Percentiles rank a stretch among this genome's conserved stretches.
Evolutionary conservation across 768 basidiomycete species (phyloP).

Genomic region (Ramaria rubella): DNA sequence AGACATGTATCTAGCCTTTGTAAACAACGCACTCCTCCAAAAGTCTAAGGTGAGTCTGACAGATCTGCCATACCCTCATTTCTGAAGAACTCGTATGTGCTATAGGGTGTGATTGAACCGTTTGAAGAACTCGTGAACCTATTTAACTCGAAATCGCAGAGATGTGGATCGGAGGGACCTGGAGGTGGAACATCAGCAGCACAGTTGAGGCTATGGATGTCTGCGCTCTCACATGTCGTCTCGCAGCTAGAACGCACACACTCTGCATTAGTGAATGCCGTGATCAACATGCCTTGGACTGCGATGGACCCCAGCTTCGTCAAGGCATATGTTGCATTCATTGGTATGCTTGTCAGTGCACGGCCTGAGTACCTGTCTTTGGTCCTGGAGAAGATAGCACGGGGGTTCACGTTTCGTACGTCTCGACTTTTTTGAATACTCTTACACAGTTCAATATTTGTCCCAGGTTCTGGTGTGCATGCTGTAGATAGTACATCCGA

Average conservation of each 20-base stretch:
- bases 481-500: slow-evolving; percentile 56
- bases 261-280: slow-evolving; percentile 72
- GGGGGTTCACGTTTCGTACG: slow-evolving; percentile 87
- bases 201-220: slow-evolving; percentile 74
- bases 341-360: slow-evolving; percentile 87
- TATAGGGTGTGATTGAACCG: slow-evolving; percentile 62
- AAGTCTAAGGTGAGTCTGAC: slow-evolving; percentile 54
- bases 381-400: slow-evolving; percentile 74
- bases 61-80: slow-evolving; percentile 4
- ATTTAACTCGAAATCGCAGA: slow-evolving; percentile 51
- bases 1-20: slow-evolving; percentile 79
- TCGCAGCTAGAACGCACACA: slow-evolving; percentile 83
- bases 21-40: slow-evolving; percentile 73
- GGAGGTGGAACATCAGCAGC: slow-evolving; percentile 25
- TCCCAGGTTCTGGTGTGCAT: slow-evolving; percentile 64
- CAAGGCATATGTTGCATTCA: slow-evolving; percentile 81
- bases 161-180: slow-evolving; percentile 19
- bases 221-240: slow-evolving; percentile 86
- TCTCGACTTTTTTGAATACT: slow-evolving; percentile 15
- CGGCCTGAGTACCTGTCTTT: slow-evolving; percentile 85
- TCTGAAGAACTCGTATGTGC: slow-evolving; percentile 9
- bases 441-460: slow-evolving; percentile 5
- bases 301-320: slow-evolving; percentile 83
- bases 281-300: slow-evolving; percentile 87
- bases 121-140: slow-evolving; percentile 89